Evolutionary conservation across 129 eudicot genomes (phyloP).

Genomic region (Logfia minima): DNA sequence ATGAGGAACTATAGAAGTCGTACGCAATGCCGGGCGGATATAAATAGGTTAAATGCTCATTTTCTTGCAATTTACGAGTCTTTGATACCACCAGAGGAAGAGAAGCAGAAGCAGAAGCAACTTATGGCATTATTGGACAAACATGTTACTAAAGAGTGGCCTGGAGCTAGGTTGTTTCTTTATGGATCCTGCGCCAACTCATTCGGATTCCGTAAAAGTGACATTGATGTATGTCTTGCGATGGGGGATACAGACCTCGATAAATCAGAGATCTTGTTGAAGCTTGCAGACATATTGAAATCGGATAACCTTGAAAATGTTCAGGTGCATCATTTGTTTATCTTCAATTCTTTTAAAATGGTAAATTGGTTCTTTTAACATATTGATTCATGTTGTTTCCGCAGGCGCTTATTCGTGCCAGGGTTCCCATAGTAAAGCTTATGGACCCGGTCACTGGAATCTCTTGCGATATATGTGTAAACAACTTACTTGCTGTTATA

Average conservation of each 20-base stretch:
- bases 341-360: not conserved
- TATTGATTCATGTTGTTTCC: slow-evolving; percentile 9
- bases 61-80: slow-evolving; percentile 70
- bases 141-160: slow-evolving; percentile 85
- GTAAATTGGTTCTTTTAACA: not conserved
- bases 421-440: slow-evolving; percentile 98
- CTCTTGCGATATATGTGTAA: slow-evolving; percentile 88
- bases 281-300: slow-evolving; percentile 77
- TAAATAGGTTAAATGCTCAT: slow-evolving; percentile 48
- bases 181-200: slow-evolving; percentile 98
- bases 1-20: slow-evolving; percentile 60
- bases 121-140: slow-evolving; percentile 61
- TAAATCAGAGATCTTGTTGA: slow-evolving; percentile 79
- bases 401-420: slow-evolving; percentile 88
- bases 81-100: slow-evolving; percentile 84
- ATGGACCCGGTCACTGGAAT: slow-evolving; percentile 89
- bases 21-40: slow-evolving; percentile 59
- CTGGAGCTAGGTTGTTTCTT: slow-evolving; percentile 69
- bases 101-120: slow-evolving; percentile 77
- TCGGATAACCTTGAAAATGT: slow-evolving; percentile 81
- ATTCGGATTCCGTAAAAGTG: slow-evolving; percentile 86
- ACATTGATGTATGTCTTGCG: slow-evolving; percentile 90
- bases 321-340: slow-evolving; percentile 51
- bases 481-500: slow-evolving; percentile 89
- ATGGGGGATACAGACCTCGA: slow-evolving; percentile 52